Percentiles rank a stretch among this genome's conserved stretches.
phyloP scores from a whole-genome alignment of 331 rosid genomes.

The Ulmus americana region DNA sequence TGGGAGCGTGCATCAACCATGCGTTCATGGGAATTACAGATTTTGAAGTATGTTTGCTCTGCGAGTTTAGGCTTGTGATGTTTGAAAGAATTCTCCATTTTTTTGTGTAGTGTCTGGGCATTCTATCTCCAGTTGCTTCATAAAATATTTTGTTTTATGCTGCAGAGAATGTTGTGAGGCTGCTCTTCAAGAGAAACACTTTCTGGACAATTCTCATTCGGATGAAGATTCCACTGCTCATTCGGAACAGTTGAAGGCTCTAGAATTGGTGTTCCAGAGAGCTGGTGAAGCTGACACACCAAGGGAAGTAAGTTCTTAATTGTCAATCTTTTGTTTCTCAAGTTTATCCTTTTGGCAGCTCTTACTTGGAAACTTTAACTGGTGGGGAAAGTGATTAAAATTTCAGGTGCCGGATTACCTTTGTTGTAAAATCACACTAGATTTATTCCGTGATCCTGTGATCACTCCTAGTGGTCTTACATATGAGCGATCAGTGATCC shows the following conservation, averaged over 20 bases:
- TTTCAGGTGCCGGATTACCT: constrained; percentile 82
- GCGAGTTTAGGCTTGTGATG: constrained; percentile 34
- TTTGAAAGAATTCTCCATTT: constrained; percentile 18
- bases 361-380: not conserved
- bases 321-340: not conserved
- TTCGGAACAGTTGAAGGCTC: constrained; percentile 40
- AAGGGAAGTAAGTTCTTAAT: constrained; percentile 46
- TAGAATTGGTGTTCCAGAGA: constrained; percentile 50
- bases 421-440: constrained; percentile 83
- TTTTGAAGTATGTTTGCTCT: constrained; percentile 64
- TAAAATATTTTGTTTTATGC: constrained; percentile 17
- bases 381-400: not conserved
- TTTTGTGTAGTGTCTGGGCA: constrained; percentile 4
- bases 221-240: constrained; percentile 43
- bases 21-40: constrained; percentile 75
- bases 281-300: constrained; percentile 60
- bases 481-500: constrained; percentile 80
- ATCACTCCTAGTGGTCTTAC: constrained; percentile 79
- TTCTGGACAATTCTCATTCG: constrained; percentile 27
- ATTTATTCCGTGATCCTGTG: constrained; percentile 87
- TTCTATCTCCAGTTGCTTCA: constrained; percentile 13
- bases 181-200: constrained; percentile 58
- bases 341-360: not conserved
- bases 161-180: constrained; percentile 75
- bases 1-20: constrained; percentile 68